Base-by-base conservation (phyloP, 1,284 basidiomycete species). In the Somion occarium region DNA sequence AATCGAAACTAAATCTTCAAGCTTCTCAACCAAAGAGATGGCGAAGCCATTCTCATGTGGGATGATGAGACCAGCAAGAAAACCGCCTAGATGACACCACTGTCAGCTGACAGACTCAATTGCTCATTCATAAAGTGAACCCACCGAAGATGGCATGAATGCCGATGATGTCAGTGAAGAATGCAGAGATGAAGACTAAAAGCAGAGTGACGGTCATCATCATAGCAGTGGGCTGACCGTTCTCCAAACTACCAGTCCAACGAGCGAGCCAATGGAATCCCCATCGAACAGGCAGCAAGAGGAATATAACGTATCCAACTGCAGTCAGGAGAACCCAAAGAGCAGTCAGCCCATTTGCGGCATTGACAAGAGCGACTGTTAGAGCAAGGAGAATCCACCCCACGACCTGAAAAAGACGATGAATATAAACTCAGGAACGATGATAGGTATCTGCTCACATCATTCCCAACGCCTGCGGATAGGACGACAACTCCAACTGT, bases 101-200 rank as follows among this genome's bases (percentile, higher is more conserved):
- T 13, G 15, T 51, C 23, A 44, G 30, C 7, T 26, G n/a, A 25
- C 44, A n/a, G 11, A 22, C 9, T 26, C 18, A 39, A 39, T 13
- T 24, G 19, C 41, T 3, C 41, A 23, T 26, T 22, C 20, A 2
- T 15, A 34, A 25, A 22, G 44, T 11, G 11, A 25, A 25, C 20
- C 23, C 38, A 37, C 42, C 82, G 60, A 85, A 85, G 56, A 85
- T 83, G 38, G 82, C 68, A 75, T 83, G 78, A 53, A 88, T 77
- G 60, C 91, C 88, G 55, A 92, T 89, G 58, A 93, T 85, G 67
- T 93, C 91, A 9, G 93, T 95, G 70, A 88, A 85, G 72, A 93
- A 95, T 0, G 90, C 88, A 15, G 85, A 86, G 43, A 78, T 68
- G 57, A 95, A 82, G 3, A 93, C 83, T 38, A 93, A 69, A 22